A percentile compares a stretch with the other conserved stretches of the same genome.
Evolutionary conservation across 352 stramenopile species (phyloP).

Genomic region (Globisporangium polare): DNA sequence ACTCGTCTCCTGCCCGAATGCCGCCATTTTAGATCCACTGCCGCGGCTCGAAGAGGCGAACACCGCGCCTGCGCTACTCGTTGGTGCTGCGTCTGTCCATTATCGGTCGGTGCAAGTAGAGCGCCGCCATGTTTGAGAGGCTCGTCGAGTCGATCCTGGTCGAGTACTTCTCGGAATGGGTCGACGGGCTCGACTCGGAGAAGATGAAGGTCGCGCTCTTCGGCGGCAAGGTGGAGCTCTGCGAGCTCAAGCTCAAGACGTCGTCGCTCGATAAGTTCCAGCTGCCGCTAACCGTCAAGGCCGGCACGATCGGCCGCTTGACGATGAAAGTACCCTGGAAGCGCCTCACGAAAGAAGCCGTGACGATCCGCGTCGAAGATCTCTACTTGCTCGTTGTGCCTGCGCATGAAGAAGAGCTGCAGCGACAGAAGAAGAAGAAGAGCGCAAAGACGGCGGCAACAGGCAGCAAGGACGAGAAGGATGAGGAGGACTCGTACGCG

Average conservation of each 20-base stretch:
- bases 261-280: slow-evolving; percentile 75
- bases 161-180: slow-evolving; percentile 85
- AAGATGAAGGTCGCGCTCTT: slow-evolving; percentile 88
- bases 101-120: background rate
- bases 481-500: slow-evolving; percentile 50
- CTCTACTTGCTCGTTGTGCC: slow-evolving; percentile 72
- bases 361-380: slow-evolving; percentile 77
- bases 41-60: background rate
- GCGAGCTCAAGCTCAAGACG: slow-evolving; percentile 67
- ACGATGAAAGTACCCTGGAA: slow-evolving; percentile 86
- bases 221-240: slow-evolving; percentile 78
- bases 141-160: slow-evolving; percentile 80
- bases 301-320: slow-evolving; percentile 57
- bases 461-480: slow-evolving; percentile 15
- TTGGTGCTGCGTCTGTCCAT: background rate
- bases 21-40: background rate
- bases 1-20: background rate
- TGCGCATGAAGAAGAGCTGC: slow-evolving; percentile 51
- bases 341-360: slow-evolving; percentile 65
- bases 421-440: slow-evolving; percentile 21
- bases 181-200: slow-evolving; percentile 80
- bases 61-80: background rate
- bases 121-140: slow-evolving; percentile 73
- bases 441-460: background rate
- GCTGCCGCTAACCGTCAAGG: slow-evolving; percentile 72